Base-by-base conservation (phyloP, 23 red algal genomes). In the Cyanidioschyzon merolae region DNA sequence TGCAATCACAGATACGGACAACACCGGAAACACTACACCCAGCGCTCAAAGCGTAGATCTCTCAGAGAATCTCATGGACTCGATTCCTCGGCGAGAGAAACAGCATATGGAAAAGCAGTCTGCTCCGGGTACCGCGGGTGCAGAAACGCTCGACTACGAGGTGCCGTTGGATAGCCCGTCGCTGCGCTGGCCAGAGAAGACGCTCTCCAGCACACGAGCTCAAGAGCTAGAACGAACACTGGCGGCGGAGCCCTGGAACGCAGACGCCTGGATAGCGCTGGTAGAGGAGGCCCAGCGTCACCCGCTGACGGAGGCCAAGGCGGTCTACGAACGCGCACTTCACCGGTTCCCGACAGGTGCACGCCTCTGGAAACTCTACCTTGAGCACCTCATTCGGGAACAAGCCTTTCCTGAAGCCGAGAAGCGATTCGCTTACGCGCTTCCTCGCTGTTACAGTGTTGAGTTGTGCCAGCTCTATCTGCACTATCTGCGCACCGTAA, bases 381-480 rank as follows among this genome's bases (percentile, higher is more conserved):
- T 81, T 0, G 78, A 81, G 41, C 78, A 81, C 78, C 39, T 71
- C 21, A 71, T 54, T 30, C 40, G 51, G 39, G 40, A 81, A 68
- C 41, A 58, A 27, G 34, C 15, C 7, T 39, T 41, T 27, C 1
- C 37, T n/a, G 45, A 40, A 0, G 78, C 68, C 18, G 78, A 81
- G 38, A 37, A 57, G 1, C 37, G 58, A 0, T 81, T 81, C 68
- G 36, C 59, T 39, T 41, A 81, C 24, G 78, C 78, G 37, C 41
- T 81, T 2, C 68, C 68, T 37, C 59, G 36, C 68, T 81, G 78
- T 67, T 40, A 81, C 38, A 67, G 68, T 30, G 31, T 81, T 12
- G 78, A 81, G 37, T 67, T 81, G 45, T 81, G 78, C 38, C 59
- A 57, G 30, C 30, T 71, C 37, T 81, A 81, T 59, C 59, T 71